These are phyloP conservation scores for Acrodontium crateriforme DNA, from an alignment of 2,329 filamentous ascomycete species.

Conservation along the genomic window DNA sequence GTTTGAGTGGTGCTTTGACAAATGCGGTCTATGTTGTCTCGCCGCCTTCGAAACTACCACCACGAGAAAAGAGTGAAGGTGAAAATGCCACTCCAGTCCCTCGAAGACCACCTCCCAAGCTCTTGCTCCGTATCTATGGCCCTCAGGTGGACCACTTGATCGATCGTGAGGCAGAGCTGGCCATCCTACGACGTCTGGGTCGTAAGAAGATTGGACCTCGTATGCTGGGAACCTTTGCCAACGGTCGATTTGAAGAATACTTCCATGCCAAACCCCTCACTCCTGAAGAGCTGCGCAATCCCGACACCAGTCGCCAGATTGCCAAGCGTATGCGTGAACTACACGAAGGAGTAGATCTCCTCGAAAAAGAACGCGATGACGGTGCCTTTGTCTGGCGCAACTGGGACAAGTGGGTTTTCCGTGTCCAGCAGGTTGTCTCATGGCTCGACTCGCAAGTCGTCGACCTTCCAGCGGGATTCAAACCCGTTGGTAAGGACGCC, in stretches of 20 bases:
- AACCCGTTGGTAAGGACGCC: slow-evolving; percentile 29
- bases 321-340: slow-evolving; percentile 95
- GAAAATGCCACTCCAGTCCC: slow-evolving; percentile 23
- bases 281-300: slow-evolving; percentile 58
- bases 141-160: slow-evolving; percentile 93
- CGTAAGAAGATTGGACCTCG: slow-evolving; percentile 88
- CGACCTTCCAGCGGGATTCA: slow-evolving; percentile 28
- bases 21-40: slow-evolving; percentile 94
- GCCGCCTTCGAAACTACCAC: slow-evolving; percentile 52
- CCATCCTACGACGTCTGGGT: slow-evolving; percentile 71
- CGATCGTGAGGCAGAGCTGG: slow-evolving; percentile 78
- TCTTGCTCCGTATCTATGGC: slow-evolving; percentile 84
- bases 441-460: slow-evolving; percentile 49
- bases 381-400: slow-evolving; percentile 82
- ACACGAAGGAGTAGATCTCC: slow-evolving; percentile 80
- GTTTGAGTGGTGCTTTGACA: slow-evolving; percentile 80
- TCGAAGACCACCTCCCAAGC: slow-evolving; percentile 48
- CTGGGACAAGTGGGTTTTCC: slow-evolving; percentile 81
- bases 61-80: slow-evolving; percentile 21
- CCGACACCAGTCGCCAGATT: slow-evolving; percentile 79
- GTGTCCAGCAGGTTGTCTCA: slow-evolving; percentile 46
- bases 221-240: slow-evolving; percentile 79
- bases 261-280: slow-evolving; percentile 75
- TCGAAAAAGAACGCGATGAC: slow-evolving; percentile 60
- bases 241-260: slow-evolving; percentile 91